These are phyloP conservation scores for Candida maris DNA, from an alignment of 805 yeast genomes.

Conservation along the genomic window DNA sequence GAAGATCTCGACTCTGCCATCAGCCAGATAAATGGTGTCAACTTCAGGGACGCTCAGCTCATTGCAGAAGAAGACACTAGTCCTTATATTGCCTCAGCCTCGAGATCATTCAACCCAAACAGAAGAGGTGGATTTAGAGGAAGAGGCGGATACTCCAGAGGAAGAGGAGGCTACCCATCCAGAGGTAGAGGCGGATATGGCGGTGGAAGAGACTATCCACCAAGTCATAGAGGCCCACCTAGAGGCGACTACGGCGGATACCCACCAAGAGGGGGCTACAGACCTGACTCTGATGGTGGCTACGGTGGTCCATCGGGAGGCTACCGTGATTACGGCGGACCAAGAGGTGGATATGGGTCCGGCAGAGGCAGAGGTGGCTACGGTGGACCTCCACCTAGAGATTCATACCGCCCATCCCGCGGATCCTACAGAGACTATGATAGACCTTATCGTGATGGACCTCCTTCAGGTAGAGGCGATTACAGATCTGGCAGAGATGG, in stretches of 20 bases:
- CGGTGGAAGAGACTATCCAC: constrained; percentile 21
- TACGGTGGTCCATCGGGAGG: constrained; percentile 30
- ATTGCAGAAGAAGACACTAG: constrained; percentile 76
- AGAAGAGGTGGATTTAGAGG: constrained; percentile 42
- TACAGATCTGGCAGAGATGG: constrained; percentile 35
- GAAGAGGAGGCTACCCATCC: constrained; percentile 33
- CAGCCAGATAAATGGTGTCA: constrained; percentile 65
- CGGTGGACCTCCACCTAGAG: constrained; percentile 34
- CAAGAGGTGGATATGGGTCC: constrained; percentile 26
- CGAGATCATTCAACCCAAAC: constrained; percentile 45
- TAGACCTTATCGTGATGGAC: constrained; percentile 25
- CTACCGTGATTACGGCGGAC: constrained; percentile 25
- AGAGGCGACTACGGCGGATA: constrained; percentile 25
- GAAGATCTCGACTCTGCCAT: constrained; percentile 77
- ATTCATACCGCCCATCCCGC: constrained; percentile 27
- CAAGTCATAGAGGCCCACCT: constrained; percentile 29
- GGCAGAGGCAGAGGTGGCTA: constrained; percentile 35
- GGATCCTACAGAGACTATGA: constrained; percentile 28
- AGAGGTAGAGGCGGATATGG: constrained; percentile 29
- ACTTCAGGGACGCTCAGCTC: constrained; percentile 60
- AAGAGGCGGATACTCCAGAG: constrained; percentile 44
- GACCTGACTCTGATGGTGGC: constrained; percentile 30
- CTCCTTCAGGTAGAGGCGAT: constrained; percentile 29
- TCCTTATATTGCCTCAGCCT: constrained; percentile 47
- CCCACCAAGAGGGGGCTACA: constrained; percentile 12